Base-by-base conservation (phyloP, 106 monocot species). In the Cymbidium sinense region DNA sequence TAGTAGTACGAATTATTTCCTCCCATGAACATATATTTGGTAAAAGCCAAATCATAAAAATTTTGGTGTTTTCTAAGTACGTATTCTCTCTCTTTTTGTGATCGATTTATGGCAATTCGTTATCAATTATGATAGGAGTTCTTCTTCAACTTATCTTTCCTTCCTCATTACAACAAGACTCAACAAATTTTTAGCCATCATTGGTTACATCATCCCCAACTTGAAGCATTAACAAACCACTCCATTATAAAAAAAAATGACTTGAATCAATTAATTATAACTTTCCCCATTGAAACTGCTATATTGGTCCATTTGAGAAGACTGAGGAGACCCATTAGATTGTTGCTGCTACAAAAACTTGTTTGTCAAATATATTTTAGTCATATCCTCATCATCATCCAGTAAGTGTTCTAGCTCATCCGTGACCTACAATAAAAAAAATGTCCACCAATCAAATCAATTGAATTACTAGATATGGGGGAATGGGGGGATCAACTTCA, bases 341-440 rank as follows among this genome's bases (percentile, higher is more conserved):
- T 81, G 70, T 30, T 81, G 73, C 52, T 89, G 85, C 74, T 78
- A 75, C 74, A 78, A 23, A 34, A 88, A 33, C 76, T 94, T 94
- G 21, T 91, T 85, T 12, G 94, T 89, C 34, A 94, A 75, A 77
- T 94, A 90, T 91, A 94, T 85, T 77, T 86, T 86, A 62, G 94
- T 87, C 94, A 94, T 94, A 73, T 91, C 94, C 18, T 79, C 83
- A 34, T 94, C 91, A 73, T 91, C 94, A 73, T 94, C 91, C 73
- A 94, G 76, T 39, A 94, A 70, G 47, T 94, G 89, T 76, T 91
- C 94, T 11, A 94, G 82, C 81, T 94, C 94, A 84, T 94, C 91
- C 55, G 91, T 89, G 52, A 94, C 89, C 94, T 94, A 70, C 47
- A 81, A 76, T 29, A 25, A 37, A 62, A 29, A 11, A 30, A 43